These are phyloP conservation scores for Aspergillus terreus DNA, from an alignment of 2,329 filamentous ascomycete genomes.

Conservation along the genomic window DNA sequence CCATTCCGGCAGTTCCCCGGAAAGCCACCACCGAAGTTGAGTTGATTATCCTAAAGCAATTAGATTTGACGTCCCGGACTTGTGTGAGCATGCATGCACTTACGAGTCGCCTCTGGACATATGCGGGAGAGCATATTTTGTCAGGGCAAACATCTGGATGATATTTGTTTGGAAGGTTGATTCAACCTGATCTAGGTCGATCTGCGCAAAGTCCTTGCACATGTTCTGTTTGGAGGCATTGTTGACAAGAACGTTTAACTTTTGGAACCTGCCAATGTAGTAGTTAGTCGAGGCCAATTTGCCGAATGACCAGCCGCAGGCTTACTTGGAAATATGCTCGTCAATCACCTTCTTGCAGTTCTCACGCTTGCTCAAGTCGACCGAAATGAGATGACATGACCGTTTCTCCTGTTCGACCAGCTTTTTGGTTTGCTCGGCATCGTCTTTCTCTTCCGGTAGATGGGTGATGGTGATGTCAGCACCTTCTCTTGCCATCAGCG, in stretches of 20 bases:
- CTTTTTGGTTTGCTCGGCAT: constrained; percentile 53
- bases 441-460: constrained; percentile 53
- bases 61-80: not conserved
- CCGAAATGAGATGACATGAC: constrained; percentile 47
- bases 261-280: constrained; percentile 11
- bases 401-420: constrained; percentile 51
- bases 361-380: constrained; percentile 49
- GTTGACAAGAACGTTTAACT: constrained; percentile 53
- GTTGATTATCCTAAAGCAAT: constrained; percentile 51
- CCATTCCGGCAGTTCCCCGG: constrained; percentile 47
- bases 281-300: constrained; percentile 28
- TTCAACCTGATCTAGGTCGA: constrained; percentile 53
- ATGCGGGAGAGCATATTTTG: constrained; percentile 54
- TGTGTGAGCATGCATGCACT: constrained; percentile 13
- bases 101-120: constrained; percentile 51
- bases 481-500: constrained; percentile 57
- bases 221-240: constrained; percentile 57
- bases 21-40: constrained; percentile 54
- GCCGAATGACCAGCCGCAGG: not conserved
- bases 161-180: constrained; percentile 57
- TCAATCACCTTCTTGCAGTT: constrained; percentile 52
- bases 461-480: constrained; percentile 56
- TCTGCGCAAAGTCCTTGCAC: constrained; percentile 51
- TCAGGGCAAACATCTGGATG: constrained; percentile 57
- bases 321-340: constrained; percentile 49